Conservation (phyloP, 2,329 filamentous ascomycete species). For the Clonostachys sp. region DNA sequence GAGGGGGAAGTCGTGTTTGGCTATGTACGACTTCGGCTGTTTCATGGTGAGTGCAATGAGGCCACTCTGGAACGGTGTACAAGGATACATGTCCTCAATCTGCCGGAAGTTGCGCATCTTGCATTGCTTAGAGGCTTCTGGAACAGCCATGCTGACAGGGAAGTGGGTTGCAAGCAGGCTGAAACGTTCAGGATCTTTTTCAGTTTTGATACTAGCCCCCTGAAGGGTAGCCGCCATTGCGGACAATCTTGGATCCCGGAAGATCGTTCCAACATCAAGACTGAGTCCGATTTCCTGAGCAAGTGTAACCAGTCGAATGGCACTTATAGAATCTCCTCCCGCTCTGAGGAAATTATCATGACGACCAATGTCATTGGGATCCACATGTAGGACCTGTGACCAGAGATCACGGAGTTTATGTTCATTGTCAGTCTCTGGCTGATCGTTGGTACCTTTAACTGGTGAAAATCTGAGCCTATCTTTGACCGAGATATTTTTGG, state of each 20-base stretch:
- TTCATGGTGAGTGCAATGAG: conserved; percentile 40
- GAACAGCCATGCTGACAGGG: background rate
- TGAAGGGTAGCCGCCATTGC: background rate
- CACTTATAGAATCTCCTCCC: conserved; percentile 8
- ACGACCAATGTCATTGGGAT: background rate
- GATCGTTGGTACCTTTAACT: background rate
- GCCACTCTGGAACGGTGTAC: conserved; percentile 41
- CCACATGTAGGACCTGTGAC: background rate
- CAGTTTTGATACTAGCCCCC: background rate
- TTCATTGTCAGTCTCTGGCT: background rate
- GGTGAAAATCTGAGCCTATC: background rate
- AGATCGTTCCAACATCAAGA: conserved; percentile 3
- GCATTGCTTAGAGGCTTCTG: background rate
- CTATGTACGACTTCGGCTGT: conserved; percentile 8
- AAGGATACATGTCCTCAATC: conserved; percentile 42
- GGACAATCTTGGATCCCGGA: background rate
- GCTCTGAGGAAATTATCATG: conserved; percentile 5
- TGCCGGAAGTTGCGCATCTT: conserved; percentile 2
- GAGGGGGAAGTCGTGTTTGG: conserved; percentile 7
- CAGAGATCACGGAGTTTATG: background rate
- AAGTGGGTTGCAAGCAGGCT: background rate
- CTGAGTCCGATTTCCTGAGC: background rate
- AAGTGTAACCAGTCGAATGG: background rate
- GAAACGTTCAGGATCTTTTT: background rate
- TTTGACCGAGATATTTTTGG: background rate